Conservation (phyloP, 495 filamentous ascomycete species). For the Aspergillus campestris region DNA sequence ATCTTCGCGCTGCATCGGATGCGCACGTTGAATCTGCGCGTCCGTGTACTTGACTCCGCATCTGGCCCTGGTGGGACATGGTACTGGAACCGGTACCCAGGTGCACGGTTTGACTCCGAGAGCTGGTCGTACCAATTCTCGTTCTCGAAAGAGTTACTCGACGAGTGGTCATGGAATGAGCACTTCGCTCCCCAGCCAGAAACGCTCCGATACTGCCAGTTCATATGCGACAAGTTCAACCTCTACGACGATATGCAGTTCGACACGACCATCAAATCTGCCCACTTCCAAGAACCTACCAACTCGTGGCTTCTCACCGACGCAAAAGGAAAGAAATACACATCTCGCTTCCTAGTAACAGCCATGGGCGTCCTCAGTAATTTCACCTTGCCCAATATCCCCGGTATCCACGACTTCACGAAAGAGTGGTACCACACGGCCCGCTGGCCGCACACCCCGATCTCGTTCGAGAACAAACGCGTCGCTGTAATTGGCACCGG, state of each 20-base stretch:
- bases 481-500: slow-evolving; percentile 50
- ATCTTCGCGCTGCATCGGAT: slow-evolving; percentile 34
- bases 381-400: slow-evolving; percentile 21
- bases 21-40: slow-evolving; percentile 31
- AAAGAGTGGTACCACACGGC: slow-evolving; percentile 31
- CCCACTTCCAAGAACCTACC: slow-evolving; percentile 13
- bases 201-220: slow-evolving; percentile 14
- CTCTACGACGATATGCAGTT: slow-evolving; percentile 22
- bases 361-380: slow-evolving; percentile 13
- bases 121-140: slow-evolving; percentile 15
- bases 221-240: slow-evolving; percentile 17
- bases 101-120: slow-evolving; percentile 14
- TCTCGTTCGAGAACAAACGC: slow-evolving; percentile 38
- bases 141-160: slow-evolving; percentile 13
- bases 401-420: slow-evolving; percentile 13
- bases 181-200: slow-evolving; percentile 17
- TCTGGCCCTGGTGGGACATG: slow-evolving; percentile 38
- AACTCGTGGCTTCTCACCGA: slow-evolving; percentile 14
- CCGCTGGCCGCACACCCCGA: slow-evolving; percentile 30
- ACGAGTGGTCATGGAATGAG: slow-evolving; percentile 23
- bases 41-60: slow-evolving; percentile 38
- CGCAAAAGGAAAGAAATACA: slow-evolving; percentile 8
- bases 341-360: slow-evolving; percentile 11
- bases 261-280: slow-evolving; percentile 14
- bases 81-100: slow-evolving; percentile 30